Percentiles rank a stretch among this genome's conserved stretches.
phyloP scores from a whole-genome alignment of 1,284 basidiomycete species.

The Ganoderma leucocontextum region DNA sequence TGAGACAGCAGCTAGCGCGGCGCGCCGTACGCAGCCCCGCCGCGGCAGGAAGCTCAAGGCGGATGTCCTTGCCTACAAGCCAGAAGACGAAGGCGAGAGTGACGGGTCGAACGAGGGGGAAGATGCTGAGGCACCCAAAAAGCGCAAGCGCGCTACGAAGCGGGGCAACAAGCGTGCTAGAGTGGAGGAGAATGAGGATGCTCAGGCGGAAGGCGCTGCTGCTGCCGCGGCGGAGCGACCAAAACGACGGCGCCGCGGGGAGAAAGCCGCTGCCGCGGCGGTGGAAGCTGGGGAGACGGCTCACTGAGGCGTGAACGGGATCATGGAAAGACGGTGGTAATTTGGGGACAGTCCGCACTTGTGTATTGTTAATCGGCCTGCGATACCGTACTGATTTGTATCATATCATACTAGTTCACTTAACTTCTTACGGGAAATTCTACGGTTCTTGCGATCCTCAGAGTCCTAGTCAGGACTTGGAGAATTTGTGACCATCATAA shows the following conservation, averaged over 20 bases:
- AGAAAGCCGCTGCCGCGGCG: slow-evolving; percentile 1
- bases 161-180: slow-evolving; percentile 17
- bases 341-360: not conserved
- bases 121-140: not conserved
- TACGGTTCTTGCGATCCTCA: too few species aligned
- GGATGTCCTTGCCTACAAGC: slow-evolving; percentile 54
- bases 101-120: slow-evolving; percentile 36
- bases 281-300: not conserved
- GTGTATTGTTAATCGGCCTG: not conserved
- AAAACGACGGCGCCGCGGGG: slow-evolving; percentile 15
- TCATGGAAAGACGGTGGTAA: not conserved
- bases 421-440: not conserved
- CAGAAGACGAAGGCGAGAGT: slow-evolving; percentile 39
- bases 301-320: not conserved
- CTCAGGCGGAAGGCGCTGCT: slow-evolving; percentile 3
- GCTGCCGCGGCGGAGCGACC: not conserved
- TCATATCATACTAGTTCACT: not conserved
- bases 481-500: too few species aligned
- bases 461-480: too few species aligned
- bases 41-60: slow-evolving; percentile 43
- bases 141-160: slow-evolving; percentile 12
- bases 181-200: slow-evolving; percentile 13
- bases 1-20: not conserved
- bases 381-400: not conserved
- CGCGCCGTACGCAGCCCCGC: slow-evolving; percentile 20